Conservation (phyloP, 2,329 filamentous ascomycete species). For the Elsinoe batatas region DNA sequence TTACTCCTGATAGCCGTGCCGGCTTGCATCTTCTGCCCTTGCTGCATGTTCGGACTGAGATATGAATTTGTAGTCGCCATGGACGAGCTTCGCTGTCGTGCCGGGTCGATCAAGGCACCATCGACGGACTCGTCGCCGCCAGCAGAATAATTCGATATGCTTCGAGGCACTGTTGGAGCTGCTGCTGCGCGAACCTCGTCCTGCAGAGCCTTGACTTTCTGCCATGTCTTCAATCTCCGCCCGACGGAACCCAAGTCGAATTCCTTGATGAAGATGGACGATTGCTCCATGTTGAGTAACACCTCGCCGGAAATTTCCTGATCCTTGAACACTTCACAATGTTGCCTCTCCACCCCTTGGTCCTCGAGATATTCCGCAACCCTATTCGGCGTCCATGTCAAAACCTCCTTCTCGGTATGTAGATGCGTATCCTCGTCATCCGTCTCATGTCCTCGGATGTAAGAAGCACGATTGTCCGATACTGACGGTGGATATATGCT, state of each 20-base stretch:
- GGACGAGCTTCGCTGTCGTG: conserved; percentile 38
- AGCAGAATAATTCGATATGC: conserved; percentile 34
- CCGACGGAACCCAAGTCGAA: conserved; percentile 90
- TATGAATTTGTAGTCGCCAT: conserved; percentile 17
- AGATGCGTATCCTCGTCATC: conserved; percentile 75
- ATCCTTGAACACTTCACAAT: conserved; percentile 89
- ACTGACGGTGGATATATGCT: conserved; percentile 67
- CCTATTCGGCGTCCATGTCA: conserved; percentile 66
- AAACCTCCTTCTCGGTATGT: conserved; percentile 66
- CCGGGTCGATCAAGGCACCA: conserved; percentile 33
- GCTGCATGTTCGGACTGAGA: conserved; percentile 9
- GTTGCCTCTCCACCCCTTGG: conserved; percentile 72
- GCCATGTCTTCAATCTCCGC: conserved; percentile 83
- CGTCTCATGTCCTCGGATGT: conserved; percentile 88
- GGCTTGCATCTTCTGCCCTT: conserved; percentile 6
- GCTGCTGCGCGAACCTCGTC: conserved; percentile 65
- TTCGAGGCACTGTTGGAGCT: conserved; percentile 28
- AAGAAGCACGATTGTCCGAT: conserved; percentile 67
- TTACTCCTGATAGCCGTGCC: neutral
- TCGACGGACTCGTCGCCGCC: conserved; percentile 23
- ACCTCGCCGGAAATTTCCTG: conserved; percentile 96
- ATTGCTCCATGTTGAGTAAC: conserved; percentile 86
- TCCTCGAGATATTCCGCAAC: conserved; percentile 86
- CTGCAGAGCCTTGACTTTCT: conserved; percentile 86
- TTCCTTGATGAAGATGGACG: conserved; percentile 88